A percentile compares a stretch with the other conserved stretches of the same genome.
phyloP scores from a whole-genome alignment of 169 alveolate species.

The Plasmodium gonderi region DNA sequence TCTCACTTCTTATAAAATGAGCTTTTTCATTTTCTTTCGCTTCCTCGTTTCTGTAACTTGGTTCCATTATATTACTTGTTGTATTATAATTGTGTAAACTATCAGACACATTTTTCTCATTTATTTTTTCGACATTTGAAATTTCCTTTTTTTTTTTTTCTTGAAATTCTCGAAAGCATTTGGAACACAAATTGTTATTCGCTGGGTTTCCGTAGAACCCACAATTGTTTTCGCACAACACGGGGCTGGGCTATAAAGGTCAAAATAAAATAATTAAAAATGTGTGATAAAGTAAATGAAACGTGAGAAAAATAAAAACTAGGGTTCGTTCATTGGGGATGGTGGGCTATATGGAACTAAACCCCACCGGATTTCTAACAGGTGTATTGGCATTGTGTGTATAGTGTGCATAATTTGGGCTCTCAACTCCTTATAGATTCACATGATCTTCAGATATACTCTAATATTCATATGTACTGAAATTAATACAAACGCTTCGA shows the following conservation, averaged over 20 bases:
- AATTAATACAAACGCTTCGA: no score
- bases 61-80: constrained; percentile 21
- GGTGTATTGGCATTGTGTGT: not conserved
- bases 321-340: no score
- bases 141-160: constrained; percentile 77
- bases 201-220: constrained; percentile 95
- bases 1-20: not conserved
- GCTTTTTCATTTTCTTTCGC: constrained; percentile 1
- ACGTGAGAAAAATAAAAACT: no score
- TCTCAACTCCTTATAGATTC: no score
- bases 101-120: constrained; percentile 25
- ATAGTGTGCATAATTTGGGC: not conserved
- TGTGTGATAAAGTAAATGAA: no score
- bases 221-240: constrained; percentile 90
- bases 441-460: not conserved
- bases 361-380: not conserved
- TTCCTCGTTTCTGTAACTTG: constrained; percentile 9
- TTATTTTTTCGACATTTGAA: constrained; percentile 33
- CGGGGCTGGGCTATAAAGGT: constrained; percentile 81
- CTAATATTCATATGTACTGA: not conserved
- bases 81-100: constrained; percentile 6
- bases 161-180: constrained; percentile 89
- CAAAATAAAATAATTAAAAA: not conserved
- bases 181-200: constrained; percentile 91
- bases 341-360: no score